These are phyloP conservation scores for Dactylellina parvicollis DNA, from an alignment of 2,329 filamentous ascomycete genomes.

Conservation along the genomic window DNA sequence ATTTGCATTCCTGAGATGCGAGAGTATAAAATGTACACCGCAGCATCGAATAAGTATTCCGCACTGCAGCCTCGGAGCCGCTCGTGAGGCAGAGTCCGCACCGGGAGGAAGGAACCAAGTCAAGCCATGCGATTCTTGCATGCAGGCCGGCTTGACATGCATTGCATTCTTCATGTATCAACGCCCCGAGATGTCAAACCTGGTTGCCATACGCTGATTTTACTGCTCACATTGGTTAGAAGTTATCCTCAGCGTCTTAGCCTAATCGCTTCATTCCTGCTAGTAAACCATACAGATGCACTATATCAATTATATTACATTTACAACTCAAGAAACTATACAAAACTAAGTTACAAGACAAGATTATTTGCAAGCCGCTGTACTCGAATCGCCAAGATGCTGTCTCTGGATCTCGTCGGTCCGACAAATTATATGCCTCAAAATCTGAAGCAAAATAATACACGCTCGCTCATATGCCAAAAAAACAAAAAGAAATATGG, in stretches of 20 bases:
- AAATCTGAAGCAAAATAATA: slow-evolving; percentile 13
- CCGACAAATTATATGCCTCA: slow-evolving; percentile 50
- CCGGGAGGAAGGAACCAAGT: not conserved
- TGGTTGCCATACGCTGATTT: not conserved
- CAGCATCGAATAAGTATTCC: not conserved
- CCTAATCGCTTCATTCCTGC: too few relatives aligned
- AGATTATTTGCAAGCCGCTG: not conserved
- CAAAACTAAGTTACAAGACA: not conserved
- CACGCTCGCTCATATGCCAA: slow-evolving; percentile 8
- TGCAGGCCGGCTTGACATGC: slow-evolving; percentile 35
- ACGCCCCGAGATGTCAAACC: slow-evolving; percentile 5
- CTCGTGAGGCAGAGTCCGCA: not conserved
- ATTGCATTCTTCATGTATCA: slow-evolving; percentile 34
- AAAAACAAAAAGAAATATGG: not conserved
- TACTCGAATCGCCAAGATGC: not conserved
- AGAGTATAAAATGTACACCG: too few relatives aligned
- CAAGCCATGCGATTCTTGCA: slow-evolving; percentile 39
- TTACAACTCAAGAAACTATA: not conserved
- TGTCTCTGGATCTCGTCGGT: slow-evolving; percentile 5
- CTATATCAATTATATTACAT: not conserved
- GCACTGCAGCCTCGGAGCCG: not conserved
- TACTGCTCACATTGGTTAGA: too few relatives aligned
- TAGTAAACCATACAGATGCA: too few relatives aligned
- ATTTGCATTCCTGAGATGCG: too few relatives aligned
- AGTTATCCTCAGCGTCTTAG: not conserved